These are phyloP conservation scores for Oehlia diaphana DNA, from an alignment of 192 early-diverging fungal genomes.

Conservation along the genomic window DNA sequence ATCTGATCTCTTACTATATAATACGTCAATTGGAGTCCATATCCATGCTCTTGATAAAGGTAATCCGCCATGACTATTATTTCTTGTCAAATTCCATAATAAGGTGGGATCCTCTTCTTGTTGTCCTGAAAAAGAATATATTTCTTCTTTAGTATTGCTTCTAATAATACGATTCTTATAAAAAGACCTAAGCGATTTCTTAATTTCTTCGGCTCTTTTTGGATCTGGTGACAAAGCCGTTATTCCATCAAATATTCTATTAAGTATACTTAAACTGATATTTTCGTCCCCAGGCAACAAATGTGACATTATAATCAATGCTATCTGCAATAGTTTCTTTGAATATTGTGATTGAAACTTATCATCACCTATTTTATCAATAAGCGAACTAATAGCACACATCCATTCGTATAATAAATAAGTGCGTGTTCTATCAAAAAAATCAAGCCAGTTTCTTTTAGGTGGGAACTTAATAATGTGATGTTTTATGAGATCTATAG, in stretches of 20 bases:
- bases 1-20: conserved; percentile 14
- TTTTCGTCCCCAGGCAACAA: conserved; percentile 23
- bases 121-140: background rate
- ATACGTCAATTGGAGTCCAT: conserved; percentile 22
- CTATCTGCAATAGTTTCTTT: background rate
- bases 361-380: background rate
- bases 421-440: conserved; percentile 6
- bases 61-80: background rate
- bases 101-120: background rate
- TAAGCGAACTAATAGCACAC: background rate
- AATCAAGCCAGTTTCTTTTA: conserved; percentile 21
- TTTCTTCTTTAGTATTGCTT: background rate
- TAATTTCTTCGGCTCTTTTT: background rate
- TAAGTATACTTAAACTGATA: conserved; percentile 1
- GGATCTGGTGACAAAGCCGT: background rate
- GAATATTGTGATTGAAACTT: background rate
- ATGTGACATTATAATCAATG: background rate
- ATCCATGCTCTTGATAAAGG: conserved; percentile 13
- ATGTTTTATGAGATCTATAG: background rate
- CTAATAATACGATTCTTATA: conserved; percentile 12
- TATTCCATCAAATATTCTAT: conserved; percentile 1
- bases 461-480: background rate
- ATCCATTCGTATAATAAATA: conserved; percentile 29
- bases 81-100: background rate
- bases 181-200: conserved; percentile 10